Percentiles rank a stretch among this genome's conserved stretches.
These are phyloP conservation scores for Phyllosticta citribraziliensis DNA, from an alignment of 2,329 filamentous ascomycete species.

Conservation along the genomic window DNA sequence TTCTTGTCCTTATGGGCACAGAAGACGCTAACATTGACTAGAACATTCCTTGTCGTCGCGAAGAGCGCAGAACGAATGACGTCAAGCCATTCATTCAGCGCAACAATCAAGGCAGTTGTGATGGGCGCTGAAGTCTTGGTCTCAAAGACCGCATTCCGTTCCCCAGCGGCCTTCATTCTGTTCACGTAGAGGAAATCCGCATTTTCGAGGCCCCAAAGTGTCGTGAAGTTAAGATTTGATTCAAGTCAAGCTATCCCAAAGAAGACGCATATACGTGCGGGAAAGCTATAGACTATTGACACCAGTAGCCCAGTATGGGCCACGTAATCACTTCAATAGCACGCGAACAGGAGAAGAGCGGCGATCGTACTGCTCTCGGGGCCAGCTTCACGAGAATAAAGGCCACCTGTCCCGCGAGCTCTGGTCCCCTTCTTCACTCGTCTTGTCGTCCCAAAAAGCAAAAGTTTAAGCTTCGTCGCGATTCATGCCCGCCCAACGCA, in stretches of 20 bases:
- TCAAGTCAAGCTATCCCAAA: not conserved
- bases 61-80: not conserved
- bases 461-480: not conserved
- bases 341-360: not conserved
- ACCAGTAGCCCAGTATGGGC: not conserved
- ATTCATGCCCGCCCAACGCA: not conserved
- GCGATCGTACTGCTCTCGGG: not conserved
- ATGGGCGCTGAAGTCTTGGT: not conserved
- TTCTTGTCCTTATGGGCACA: not conserved
- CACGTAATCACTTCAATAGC: not conserved
- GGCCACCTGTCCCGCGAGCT: not conserved
- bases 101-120: not conserved
- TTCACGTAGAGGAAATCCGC: not conserved
- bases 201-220: not conserved
- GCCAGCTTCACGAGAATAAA: not conserved
- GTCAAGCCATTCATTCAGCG: not conserved
- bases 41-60: not conserved
- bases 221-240: not conserved
- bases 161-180: not conserved
- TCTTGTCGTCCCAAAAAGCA: not conserved
- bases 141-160: not conserved
- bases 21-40: not conserved
- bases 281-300: not conserved
- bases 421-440: not conserved
- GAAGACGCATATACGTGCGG: not conserved